A percentile compares a stretch with the other conserved stretches of the same genome.
Conservation (phyloP, 2,329 filamentous ascomycete species). For the Neonectria ditissima region DNA sequence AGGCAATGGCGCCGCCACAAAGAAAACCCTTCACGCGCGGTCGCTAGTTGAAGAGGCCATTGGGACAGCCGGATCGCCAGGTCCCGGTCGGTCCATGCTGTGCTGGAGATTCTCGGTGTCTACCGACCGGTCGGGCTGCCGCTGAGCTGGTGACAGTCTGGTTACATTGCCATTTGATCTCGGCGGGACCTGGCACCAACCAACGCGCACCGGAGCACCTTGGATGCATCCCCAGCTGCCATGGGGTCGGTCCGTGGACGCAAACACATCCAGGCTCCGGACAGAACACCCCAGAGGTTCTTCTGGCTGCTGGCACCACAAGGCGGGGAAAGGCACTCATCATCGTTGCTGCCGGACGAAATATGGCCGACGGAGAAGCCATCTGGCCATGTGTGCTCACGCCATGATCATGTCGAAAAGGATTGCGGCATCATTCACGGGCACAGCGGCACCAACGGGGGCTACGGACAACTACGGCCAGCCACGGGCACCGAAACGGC, state of each 20-base stretch:
- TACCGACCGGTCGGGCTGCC: constrained; percentile 13
- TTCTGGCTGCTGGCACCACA: constrained; percentile 24
- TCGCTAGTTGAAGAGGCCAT: neutral
- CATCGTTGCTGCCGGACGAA: constrained; percentile 14
- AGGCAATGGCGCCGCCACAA: constrained; percentile 33
- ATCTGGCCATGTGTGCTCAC: constrained; percentile 37
- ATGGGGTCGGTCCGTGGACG: neutral
- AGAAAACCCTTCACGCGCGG: constrained; percentile 7
- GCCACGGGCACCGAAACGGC: neutral
- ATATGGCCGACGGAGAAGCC: constrained; percentile 24
- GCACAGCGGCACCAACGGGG: constrained; percentile 18
- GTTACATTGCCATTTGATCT: constrained; percentile 19
- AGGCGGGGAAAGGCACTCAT: constrained; percentile 7
- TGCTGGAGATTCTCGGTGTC: constrained; percentile 13
- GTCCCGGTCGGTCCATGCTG: constrained; percentile 8
- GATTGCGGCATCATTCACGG: constrained; percentile 34
- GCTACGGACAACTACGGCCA: constrained; percentile 2
- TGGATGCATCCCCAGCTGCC: constrained; percentile 3
- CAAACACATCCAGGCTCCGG: constrained; percentile 6
- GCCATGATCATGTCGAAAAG: constrained; percentile 39
- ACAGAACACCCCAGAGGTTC: constrained; percentile 1
- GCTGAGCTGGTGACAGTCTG: constrained; percentile 10
- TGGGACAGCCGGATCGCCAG: constrained; percentile 2
- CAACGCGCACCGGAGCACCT: constrained; percentile 6
- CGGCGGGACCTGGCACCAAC: constrained; percentile 18